Percentiles rank a stretch among this genome's conserved stretches.
Evolutionary conservation across 2,329 filamentous ascomycete genomes (phyloP).

Genomic region (Scedosporium dehoogii): DNA sequence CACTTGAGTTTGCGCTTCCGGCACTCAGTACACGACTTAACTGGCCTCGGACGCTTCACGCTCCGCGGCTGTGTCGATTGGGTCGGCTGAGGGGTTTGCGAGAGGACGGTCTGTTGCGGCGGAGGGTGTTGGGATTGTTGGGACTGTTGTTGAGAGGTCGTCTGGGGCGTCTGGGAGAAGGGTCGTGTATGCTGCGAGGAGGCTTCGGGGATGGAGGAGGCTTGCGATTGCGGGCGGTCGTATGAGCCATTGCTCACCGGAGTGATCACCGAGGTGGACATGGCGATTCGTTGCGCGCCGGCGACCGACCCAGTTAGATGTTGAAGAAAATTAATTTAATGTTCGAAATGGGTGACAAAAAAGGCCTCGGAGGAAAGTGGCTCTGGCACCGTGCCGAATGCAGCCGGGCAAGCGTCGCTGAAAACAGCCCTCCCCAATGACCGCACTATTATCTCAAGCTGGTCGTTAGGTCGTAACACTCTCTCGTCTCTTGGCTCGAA

Average conservation of each 20-base stretch:
- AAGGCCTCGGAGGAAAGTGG: background rate
- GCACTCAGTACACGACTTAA: conserved; percentile 47
- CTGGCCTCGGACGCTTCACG: conserved; percentile 43
- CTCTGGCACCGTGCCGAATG: background rate
- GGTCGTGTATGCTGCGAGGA: background rate
- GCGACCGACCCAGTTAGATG: background rate
- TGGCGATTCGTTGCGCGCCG: background rate
- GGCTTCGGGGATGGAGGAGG: background rate
- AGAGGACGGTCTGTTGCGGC: background rate
- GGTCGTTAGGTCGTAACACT: background rate
- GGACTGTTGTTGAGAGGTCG: background rate
- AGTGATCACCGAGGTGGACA: conserved; percentile 4
- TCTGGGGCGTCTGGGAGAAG: conserved; percentile 1
- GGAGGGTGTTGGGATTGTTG: conserved; percentile 6
- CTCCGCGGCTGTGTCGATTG: conserved; percentile 25
- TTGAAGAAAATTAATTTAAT: background rate
- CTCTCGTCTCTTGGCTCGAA: no score
- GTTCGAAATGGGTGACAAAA: background rate
- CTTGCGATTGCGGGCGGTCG: conserved; percentile 3
- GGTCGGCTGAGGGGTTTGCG: background rate
- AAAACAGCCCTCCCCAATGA: background rate
- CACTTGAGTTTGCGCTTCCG: conserved; percentile 48
- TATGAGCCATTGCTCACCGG: conserved; percentile 6
- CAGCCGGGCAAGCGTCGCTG: background rate
- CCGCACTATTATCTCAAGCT: background rate